phyloP scores from a whole-genome alignment of 2,329 filamentous ascomycete species.

The Fusarium citri region DNA sequence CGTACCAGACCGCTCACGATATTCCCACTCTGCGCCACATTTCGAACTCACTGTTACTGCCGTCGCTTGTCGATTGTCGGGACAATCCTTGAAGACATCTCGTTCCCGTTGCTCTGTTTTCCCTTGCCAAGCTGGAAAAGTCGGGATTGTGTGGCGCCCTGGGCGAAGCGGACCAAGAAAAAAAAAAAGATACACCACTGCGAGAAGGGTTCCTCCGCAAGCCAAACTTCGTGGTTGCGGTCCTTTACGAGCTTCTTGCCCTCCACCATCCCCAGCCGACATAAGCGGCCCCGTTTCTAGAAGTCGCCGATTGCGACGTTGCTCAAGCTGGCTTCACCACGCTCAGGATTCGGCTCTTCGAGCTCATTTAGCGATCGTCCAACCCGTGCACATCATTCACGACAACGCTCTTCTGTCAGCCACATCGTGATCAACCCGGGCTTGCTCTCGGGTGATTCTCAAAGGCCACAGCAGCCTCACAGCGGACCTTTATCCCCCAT shows the following conservation, averaged over 20 bases:
- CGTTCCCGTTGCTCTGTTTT: constrained; percentile 1
- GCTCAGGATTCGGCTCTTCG: constrained; percentile 64
- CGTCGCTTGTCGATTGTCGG: constrained; percentile 13
- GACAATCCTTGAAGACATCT: constrained; percentile 10
- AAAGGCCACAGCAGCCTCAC: constrained; percentile 45
- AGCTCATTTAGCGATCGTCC: constrained; percentile 64
- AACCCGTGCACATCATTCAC: constrained; percentile 62
- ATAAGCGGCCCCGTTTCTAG: constrained; percentile 27
- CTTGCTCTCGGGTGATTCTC: constrained; percentile 49
- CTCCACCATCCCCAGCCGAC: constrained; percentile 11
- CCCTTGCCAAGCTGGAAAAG: constrained; percentile 41
- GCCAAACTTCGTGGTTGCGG: constrained; percentile 29
- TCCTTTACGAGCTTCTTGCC: constrained; percentile 11
- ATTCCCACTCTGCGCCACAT: constrained; percentile 34
- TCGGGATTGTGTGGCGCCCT: constrained; percentile 30
- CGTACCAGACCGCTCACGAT: constrained; percentile 22
- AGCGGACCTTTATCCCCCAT: constrained; percentile 61
- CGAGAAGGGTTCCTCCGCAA: constrained; percentile 5
- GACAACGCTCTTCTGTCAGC: constrained; percentile 61
- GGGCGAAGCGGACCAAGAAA: constrained; percentile 5
- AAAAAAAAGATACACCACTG: constrained; percentile 7
- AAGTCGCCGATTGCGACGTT: constrained; percentile 43
- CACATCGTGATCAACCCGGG: constrained; percentile 47
- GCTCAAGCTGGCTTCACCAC: constrained; percentile 64
- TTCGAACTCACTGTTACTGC: constrained; percentile 12